phyloP scores from a whole-genome alignment of 306 rosid genomes.

The Clitoria ternatea region DNA sequence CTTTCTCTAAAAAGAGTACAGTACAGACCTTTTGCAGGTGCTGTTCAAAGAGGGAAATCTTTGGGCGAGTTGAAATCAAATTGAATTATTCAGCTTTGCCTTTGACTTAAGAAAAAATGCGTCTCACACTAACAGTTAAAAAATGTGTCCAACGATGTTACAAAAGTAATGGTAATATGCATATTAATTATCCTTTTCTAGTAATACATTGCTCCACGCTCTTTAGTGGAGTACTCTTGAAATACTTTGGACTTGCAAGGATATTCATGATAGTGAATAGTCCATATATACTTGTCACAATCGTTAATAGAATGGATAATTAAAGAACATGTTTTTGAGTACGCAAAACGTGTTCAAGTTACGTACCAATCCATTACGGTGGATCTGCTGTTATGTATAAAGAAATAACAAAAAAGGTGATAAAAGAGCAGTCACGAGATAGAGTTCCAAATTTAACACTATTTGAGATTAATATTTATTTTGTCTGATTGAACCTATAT shows the following conservation, averaged over 20 bases:
- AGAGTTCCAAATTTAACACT: constrained; percentile 59
- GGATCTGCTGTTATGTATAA: neutral
- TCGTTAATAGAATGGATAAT: neutral
- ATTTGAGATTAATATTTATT: constrained; percentile 40
- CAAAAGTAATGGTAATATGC: neutral
- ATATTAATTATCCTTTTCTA: neutral
- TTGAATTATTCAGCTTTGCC: neutral
- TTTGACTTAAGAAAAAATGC: neutral
- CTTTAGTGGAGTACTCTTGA: neutral
- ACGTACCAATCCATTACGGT: neutral
- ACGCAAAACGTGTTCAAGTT: neutral
- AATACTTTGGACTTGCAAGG: neutral
- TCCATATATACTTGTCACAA: neutral
- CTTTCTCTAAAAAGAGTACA: neutral
- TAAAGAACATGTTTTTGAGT: neutral
- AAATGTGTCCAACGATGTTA: neutral
- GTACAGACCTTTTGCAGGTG: neutral
- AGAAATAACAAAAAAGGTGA: neutral
- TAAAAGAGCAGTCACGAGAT: constrained; percentile 61
- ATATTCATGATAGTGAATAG: neutral
- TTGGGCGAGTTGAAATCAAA: neutral
- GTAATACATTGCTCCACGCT: neutral
- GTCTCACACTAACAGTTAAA: neutral
- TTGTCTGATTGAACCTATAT: constrained; percentile 42
- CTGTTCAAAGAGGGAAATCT: neutral